Evolutionary conservation across 345 rosid genomes (phyloP).

Genomic region (Bruguiera sexangula): DNA sequence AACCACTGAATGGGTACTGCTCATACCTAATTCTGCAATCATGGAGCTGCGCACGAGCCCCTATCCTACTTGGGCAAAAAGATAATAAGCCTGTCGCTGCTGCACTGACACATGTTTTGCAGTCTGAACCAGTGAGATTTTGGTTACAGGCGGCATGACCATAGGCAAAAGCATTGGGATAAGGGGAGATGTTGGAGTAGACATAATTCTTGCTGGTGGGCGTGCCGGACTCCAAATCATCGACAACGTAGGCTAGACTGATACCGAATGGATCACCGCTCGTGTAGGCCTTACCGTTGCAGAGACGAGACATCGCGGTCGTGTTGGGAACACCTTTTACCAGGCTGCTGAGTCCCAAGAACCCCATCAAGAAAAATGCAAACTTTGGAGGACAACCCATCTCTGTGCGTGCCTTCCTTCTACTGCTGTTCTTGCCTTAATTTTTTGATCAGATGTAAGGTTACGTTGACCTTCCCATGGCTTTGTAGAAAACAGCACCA

Average conservation of each 20-base stretch:
- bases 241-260: conserved; percentile 36
- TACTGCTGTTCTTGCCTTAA: too few relatives aligned
- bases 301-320: conserved; percentile 32
- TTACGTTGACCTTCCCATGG: too few relatives aligned
- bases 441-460: too few relatives aligned
- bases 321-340: conserved; percentile 34
- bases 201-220: conserved; percentile 30
- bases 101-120: conserved; percentile 38
- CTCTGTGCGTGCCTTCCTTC: not conserved
- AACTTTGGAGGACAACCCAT: conserved; percentile 26
- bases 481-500: too few relatives aligned
- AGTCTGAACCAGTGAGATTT: conserved; percentile 42
- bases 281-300: conserved; percentile 38
- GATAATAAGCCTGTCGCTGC: conserved; percentile 38
- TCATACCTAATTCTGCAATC: conserved; percentile 59
- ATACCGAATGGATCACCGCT: conserved; percentile 41
- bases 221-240: conserved; percentile 29
- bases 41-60: conserved; percentile 46
- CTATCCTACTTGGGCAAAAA: conserved; percentile 38
- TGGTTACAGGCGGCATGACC: conserved; percentile 48
- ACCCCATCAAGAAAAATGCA: conserved; percentile 9
- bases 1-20: conserved; percentile 44
- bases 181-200: conserved; percentile 52
- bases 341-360: conserved; percentile 4
- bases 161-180: conserved; percentile 57